Evolutionary conservation across 331 rosid genomes (phyloP).

Genomic region (Spiraea crenata): DNA sequence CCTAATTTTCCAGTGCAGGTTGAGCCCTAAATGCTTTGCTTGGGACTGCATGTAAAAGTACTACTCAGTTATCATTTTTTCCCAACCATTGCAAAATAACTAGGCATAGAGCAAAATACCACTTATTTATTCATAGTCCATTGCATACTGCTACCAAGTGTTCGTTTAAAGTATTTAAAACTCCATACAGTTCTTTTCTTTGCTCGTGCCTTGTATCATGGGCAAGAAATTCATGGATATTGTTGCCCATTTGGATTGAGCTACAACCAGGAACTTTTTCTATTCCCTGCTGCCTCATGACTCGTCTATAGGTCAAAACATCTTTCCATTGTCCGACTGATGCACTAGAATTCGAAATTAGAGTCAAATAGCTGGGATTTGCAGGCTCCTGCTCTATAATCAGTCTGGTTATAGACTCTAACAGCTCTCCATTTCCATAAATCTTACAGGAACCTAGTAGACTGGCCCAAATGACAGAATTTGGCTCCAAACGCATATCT

Average conservation of each 20-base stretch:
- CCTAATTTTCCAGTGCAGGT: neutral
- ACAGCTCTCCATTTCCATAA: constrained; percentile 27
- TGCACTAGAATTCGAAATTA: constrained; percentile 38
- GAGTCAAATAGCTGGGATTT: constrained; percentile 31
- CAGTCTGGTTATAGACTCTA: constrained; percentile 22
- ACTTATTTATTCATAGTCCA: neutral
- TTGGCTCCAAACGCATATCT: constrained; percentile 36
- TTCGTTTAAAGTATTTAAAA: constrained; percentile 18
- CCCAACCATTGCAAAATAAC: neutral
- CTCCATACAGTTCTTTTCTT: constrained; percentile 23
- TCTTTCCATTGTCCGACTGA: constrained; percentile 35
- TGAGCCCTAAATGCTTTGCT: neutral
- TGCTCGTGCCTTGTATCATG: constrained; percentile 23
- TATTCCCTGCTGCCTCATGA: constrained; percentile 34
- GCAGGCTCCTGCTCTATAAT: constrained; percentile 32
- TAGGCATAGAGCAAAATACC: neutral
- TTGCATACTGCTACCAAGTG: constrained; percentile 19
- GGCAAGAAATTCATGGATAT: constrained; percentile 32
- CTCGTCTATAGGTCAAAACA: constrained; percentile 17
- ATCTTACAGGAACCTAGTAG: constrained; percentile 29
- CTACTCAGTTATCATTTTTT: constrained; percentile 1
- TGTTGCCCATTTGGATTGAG: constrained; percentile 34
- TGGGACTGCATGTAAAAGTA: neutral
- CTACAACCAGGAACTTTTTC: constrained; percentile 42
- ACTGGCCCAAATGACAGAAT: constrained; percentile 37